Base-by-base conservation (phyloP, 306 rosid genomes). In the Glycine soja region DNA sequence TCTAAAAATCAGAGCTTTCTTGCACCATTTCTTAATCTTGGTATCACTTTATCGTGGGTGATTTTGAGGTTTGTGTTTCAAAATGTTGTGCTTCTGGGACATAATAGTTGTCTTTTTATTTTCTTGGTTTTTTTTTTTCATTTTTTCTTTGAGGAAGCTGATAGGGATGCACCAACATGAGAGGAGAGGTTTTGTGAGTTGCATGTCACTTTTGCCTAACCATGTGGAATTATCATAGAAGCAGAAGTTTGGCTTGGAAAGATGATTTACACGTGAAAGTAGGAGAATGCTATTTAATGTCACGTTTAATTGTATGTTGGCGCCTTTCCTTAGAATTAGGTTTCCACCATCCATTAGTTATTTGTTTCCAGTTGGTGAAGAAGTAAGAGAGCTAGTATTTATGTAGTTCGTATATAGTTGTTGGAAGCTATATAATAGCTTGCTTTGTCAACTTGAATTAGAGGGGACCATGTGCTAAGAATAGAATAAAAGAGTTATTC, bases 1-100 rank as follows among this genome's bases (percentile, higher is more conserved):
- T 16, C 30, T 46, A 13, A 72, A 72, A 72, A 48, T 48, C 46
- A 48, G 24, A 77, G 76, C 78, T 72, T 40, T 81, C 46, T 34
- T 58, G 40, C 38, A 34, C 36, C 5, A 36, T 36, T 36, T 36
- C 40, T 36, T 36, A 36, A 4, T 36, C 40, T 36, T 36, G 5
- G 40, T 36, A 36, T 36, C 40, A 36, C 40, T 36, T 36, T 36
- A 36, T 36, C 5, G 40, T 36, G 46, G 9, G 7, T 84, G 58
- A 84, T 66, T 56, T 73, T 73, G 11, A 8, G 64, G 52, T 75
- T 74, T 81, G 51, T 81, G 51, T 51, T 81, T 81, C 69, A 65
- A 46, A 81, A 11, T 67, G 85, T 12, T 24, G 74, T 34, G 42
- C 57, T 56, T 57, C 66, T 68, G 63, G 61, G 6, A 40, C 13